These are phyloP conservation scores for Senna siamea DNA, from an alignment of 306 rosid genomes.

Conservation along the genomic window DNA sequence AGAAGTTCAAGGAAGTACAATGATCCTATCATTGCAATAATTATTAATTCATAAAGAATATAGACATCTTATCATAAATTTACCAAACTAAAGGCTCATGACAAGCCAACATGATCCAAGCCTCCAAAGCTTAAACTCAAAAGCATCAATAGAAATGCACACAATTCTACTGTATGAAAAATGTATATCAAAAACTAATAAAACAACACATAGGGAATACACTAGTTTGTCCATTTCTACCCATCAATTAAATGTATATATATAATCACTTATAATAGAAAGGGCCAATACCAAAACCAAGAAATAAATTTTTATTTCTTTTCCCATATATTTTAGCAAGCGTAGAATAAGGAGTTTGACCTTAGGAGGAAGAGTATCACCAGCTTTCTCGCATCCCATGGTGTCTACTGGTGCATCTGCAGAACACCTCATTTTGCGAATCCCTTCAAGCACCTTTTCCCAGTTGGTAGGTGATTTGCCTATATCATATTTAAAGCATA, in stretches of 20 bases:
- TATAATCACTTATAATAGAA: slow-evolving; percentile 12
- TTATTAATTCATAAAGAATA: neutral
- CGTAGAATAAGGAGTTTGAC: slow-evolving; percentile 43
- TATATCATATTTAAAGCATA: slow-evolving; percentile 39
- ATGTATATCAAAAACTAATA: neutral
- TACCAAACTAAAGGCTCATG: slow-evolving; percentile 7
- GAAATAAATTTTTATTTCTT: neutral
- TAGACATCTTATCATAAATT: slow-evolving; percentile 10
- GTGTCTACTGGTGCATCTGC: slow-evolving; percentile 88
- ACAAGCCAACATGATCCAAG: slow-evolving; percentile 17
- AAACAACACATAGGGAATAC: slow-evolving; percentile 5
- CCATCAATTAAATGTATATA: neutral
- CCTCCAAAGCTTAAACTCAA: neutral
- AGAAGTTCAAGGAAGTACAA: slow-evolving; percentile 6
- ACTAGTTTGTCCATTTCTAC: slow-evolving; percentile 11
- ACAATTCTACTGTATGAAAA: neutral
- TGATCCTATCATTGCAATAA: neutral
- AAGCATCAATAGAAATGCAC: neutral
- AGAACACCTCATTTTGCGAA: slow-evolving; percentile 70
- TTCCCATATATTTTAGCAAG: slow-evolving; percentile 11
- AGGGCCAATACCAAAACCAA: slow-evolving; percentile 1
- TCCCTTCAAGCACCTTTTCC: slow-evolving; percentile 79
- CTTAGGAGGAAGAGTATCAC: slow-evolving; percentile 68
- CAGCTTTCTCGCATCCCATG: slow-evolving; percentile 65
- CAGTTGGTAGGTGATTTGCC: slow-evolving; percentile 75